phyloP scores from a whole-genome alignment of 1,284 basidiomycete genomes.

The Ceratobasidium sp. region DNA sequence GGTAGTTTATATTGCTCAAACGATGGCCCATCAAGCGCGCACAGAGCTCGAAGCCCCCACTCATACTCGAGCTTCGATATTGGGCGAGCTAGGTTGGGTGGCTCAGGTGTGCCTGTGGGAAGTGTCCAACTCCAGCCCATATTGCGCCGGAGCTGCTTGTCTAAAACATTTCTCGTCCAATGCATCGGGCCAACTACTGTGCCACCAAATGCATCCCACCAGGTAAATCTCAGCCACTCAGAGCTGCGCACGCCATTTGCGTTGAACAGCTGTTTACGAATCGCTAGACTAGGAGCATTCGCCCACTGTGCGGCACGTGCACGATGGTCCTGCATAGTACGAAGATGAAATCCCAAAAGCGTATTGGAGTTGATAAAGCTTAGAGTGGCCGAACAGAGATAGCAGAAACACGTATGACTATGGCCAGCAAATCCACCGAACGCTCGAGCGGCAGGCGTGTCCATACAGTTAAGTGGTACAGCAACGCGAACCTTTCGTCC shows the following conservation, averaged over 20 bases:
- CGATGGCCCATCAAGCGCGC: too few species aligned
- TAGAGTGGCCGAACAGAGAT: conserved; percentile 42
- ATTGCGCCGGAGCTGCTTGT: too few species aligned
- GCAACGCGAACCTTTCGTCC: conserved; percentile 51
- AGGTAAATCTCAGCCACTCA: conserved; percentile 54
- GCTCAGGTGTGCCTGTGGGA: too few species aligned
- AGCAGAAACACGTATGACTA: conserved; percentile 45
- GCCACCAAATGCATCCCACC: conserved; percentile 56
- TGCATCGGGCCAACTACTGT: conserved; percentile 57
- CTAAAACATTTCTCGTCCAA: not conserved
- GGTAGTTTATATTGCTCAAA: too few species aligned
- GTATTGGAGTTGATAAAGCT: not conserved
- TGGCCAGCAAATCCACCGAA: conserved; percentile 47
- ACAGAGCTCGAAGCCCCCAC: too few species aligned
- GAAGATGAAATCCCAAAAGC: not conserved
- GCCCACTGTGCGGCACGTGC: not conserved
- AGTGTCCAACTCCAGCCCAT: too few species aligned
- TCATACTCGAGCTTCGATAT: too few species aligned
- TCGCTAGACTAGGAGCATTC: not conserved
- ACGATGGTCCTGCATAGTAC: not conserved
- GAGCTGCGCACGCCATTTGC: conserved; percentile 52
- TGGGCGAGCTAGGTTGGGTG: too few species aligned
- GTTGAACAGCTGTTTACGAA: not conserved
- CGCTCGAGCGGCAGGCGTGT: conserved; percentile 54
- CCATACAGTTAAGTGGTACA: conserved; percentile 51